Percentiles rank a stretch among this genome's conserved stretches.
Evolutionary conservation across 208 protist species (phyloP).

Genomic region (Trypanosoma avium): DNA sequence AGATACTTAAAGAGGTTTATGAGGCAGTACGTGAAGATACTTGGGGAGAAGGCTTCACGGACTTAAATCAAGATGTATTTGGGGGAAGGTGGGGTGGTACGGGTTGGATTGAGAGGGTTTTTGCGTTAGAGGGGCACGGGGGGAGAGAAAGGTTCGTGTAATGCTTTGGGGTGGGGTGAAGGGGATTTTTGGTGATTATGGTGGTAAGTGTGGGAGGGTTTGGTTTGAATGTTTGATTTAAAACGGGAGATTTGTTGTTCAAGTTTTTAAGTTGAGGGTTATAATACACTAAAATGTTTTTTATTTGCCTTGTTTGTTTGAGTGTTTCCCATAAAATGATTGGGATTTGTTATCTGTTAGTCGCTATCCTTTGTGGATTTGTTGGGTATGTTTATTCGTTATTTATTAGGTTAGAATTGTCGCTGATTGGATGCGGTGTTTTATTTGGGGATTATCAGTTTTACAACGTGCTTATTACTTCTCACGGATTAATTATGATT

Average conservation of each 20-base stretch:
- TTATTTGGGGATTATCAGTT: conserved; percentile 44
- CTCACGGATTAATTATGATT: conserved; percentile 62
- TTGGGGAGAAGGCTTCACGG: conserved; percentile 29
- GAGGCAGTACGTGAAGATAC: conserved; percentile 13
- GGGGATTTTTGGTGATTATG: neutral
- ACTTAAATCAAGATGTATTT: conserved; percentile 18
- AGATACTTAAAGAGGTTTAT: conserved; percentile 7
- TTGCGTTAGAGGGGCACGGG: neutral
- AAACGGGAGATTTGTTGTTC: conserved; percentile 10
- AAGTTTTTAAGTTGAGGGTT: conserved; percentile 17
- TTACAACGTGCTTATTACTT: conserved; percentile 43
- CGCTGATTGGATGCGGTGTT: conserved; percentile 29
- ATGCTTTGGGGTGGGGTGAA: neutral
- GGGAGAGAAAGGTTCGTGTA: neutral
- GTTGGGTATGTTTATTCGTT: conserved; percentile 78
- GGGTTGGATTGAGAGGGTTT: no score
- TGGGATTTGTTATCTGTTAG: conserved; percentile 86
- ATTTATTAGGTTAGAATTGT: conserved; percentile 59
- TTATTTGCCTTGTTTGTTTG: conserved; percentile 39
- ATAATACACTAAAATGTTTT: conserved; percentile 39
- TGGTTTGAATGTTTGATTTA: conserved; percentile 16
- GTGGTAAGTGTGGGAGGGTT: neutral
- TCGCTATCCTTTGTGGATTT: conserved; percentile 79
- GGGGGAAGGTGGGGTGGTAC: no score
- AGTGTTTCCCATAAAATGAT: conserved; percentile 80